These are phyloP conservation scores for Suillus americanus DNA, from an alignment of 768 basidiomycete genomes.

Conservation along the genomic window DNA sequence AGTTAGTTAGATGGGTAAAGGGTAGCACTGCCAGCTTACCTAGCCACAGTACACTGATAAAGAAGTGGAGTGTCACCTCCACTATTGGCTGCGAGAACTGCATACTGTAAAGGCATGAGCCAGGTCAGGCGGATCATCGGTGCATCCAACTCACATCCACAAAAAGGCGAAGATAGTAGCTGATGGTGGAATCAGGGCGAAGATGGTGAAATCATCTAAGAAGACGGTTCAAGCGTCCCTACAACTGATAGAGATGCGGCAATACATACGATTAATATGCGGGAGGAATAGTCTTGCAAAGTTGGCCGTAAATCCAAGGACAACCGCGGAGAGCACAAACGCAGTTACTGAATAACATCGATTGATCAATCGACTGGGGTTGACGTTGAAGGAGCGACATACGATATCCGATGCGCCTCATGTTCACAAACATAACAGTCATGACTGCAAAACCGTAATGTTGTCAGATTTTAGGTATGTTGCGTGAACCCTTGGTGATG, in stretches of 20 bases:
- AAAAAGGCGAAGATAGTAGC: constrained; percentile 64
- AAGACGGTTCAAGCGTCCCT: background rate
- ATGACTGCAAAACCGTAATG: constrained; percentile 31
- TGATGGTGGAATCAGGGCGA: constrained; percentile 63
- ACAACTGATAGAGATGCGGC: background rate
- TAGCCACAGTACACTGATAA: constrained; percentile 67
- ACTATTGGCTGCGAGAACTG: constrained; percentile 70
- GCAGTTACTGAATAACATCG: constrained; percentile 31
- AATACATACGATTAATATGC: constrained; percentile 53
- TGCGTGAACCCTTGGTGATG: background rate
- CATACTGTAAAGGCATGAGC: constrained; percentile 40
- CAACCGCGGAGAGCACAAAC: constrained; percentile 43
- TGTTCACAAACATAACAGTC: constrained; percentile 61
- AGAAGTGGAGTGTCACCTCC: constrained; percentile 54
- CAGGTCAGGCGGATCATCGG: background rate
- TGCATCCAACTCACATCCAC: constrained; percentile 45
- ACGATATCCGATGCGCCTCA: constrained; percentile 55
- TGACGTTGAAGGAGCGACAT: constrained; percentile 19
- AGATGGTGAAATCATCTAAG: constrained; percentile 70
- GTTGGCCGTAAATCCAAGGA: constrained; percentile 69
- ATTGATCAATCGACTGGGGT: constrained; percentile 10
- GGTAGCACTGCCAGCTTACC: constrained; percentile 39
- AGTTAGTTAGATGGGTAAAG: constrained; percentile 7
- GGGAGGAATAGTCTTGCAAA: constrained; percentile 71
- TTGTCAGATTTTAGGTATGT: background rate